A percentile compares a stretch with the other conserved stretches of the same genome.
Conservation (phyloP, 1,284 basidiomycete genomes). For the Microbotryum silenes-acaulis region DNA sequence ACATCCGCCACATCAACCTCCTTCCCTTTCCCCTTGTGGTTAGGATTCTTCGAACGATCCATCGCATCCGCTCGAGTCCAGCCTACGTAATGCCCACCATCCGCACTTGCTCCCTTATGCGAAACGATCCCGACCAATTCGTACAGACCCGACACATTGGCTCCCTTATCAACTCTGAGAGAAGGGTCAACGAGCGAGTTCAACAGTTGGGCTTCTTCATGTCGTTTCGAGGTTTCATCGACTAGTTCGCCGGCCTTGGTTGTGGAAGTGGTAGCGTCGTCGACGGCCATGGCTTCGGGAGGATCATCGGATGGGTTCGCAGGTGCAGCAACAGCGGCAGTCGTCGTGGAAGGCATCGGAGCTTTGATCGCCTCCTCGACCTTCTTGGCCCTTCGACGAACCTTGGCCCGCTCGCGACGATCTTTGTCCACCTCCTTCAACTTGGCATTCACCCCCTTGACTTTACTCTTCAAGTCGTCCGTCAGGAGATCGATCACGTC, state of each 20-base stretch:
- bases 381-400: conserved; percentile 63
- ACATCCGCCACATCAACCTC: conserved; percentile 1
- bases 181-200: conserved; percentile 56
- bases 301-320: background rate
- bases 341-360: conserved; percentile 7
- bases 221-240: conserved; percentile 37
- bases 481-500: conserved; percentile 78
- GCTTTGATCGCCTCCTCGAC: conserved; percentile 38
- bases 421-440: conserved; percentile 75
- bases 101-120: conserved; percentile 91
- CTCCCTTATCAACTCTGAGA: conserved; percentile 60
- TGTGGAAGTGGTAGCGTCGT: conserved; percentile 14
- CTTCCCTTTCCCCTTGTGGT: background rate
- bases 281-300: conserved; percentile 43
- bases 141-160: conserved; percentile 67
- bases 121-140: conserved; percentile 87
- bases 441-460: conserved; percentile 51
- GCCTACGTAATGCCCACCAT: conserved; percentile 52
- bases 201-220: conserved; percentile 59
- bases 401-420: conserved; percentile 71
- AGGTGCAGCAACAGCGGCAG: background rate
- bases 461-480: conserved; percentile 53
- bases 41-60: background rate
- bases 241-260: conserved; percentile 51
- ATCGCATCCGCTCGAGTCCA: conserved; percentile 13